These are phyloP conservation scores for Boletus smithii DNA, from an alignment of 1,284 basidiomycete genomes.

Conservation along the genomic window DNA sequence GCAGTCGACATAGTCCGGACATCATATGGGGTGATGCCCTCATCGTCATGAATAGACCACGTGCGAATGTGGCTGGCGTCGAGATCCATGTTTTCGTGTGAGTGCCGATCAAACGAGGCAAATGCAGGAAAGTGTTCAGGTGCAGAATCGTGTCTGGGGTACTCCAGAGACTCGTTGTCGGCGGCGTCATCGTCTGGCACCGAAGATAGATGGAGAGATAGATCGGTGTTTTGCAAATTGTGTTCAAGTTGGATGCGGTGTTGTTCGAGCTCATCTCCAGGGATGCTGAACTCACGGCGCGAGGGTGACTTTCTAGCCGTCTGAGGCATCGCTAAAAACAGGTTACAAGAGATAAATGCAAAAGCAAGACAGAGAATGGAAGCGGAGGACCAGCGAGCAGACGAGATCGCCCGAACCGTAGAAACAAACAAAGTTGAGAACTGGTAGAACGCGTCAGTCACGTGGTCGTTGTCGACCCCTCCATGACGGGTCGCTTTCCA, in stretches of 20 bases:
- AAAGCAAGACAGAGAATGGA: constrained; percentile 14
- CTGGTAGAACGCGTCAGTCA: constrained; percentile 30
- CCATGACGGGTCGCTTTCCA: constrained; percentile 15
- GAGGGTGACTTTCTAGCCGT: constrained; percentile 30
- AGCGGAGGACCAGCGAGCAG: constrained; percentile 2
- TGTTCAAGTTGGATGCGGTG: constrained; percentile 70
- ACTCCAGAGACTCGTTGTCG: constrained; percentile 54
- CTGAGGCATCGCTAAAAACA: constrained; percentile 17
- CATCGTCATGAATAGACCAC: constrained; percentile 69
- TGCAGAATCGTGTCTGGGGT: constrained; percentile 60
- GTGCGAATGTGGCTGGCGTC: constrained; percentile 52
- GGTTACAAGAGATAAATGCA: constrained; percentile 6
- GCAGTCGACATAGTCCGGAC: constrained; percentile 74
- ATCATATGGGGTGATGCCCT: constrained; percentile 60
- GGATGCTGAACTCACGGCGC: constrained; percentile 43
- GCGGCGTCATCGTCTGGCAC: constrained; percentile 40
- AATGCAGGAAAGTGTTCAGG: constrained; percentile 53
- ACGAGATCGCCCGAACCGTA: background rate
- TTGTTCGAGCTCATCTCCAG: constrained; percentile 66
- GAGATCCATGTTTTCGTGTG: constrained; percentile 52
- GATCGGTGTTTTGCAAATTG: constrained; percentile 66
- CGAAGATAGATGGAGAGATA: constrained; percentile 62
- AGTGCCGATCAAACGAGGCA: constrained; percentile 57
- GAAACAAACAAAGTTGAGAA: constrained; percentile 15
- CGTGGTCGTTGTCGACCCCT: constrained; percentile 25